Evolutionary conservation across 1,284 basidiomycete genomes (phyloP), one percentile per base, ranked within the genome.

Genomic region (Pisolithus thermaeus): DNA sequence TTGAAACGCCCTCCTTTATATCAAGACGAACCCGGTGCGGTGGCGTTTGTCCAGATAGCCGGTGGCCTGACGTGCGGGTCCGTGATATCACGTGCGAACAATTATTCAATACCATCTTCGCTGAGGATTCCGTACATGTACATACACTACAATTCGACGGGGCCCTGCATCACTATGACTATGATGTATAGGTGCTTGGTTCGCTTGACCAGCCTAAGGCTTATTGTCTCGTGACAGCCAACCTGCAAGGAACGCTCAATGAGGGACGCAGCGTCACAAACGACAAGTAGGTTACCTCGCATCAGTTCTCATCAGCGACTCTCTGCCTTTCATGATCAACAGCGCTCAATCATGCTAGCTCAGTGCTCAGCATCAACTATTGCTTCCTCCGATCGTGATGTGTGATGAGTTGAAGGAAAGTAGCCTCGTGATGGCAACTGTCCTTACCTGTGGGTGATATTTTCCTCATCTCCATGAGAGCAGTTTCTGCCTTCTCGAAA

Each of bases 271-370:
- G 46, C 16, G 22, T 25, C 28, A 53, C 48, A 18, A 47, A 37
- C 36, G 20, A n/a, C 11, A 20, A 27, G 12, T 14, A 6, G 16
- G 9, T 32, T 55, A 85, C 88, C 90, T 73, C 84, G 85, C 63
- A 91, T 70, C 64, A 20, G 18, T 86, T 90, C 66, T 84, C 74
- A 55, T 83, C 83, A 53, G 82, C 75, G 6, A 67, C 76, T 58
- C 73, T 80, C 58, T 87, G 83, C 45, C 80, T 76, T 57, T 82
- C 80, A 57, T 82, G 78, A 51, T 90, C 87, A 39, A 75, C 76
- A 20, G 18, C 18, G 18, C 18, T 20, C 18, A 20, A 20, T 20
- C 1, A 64, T 74, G 16, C 77, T 38, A 87, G 18, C 18, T 20
- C 18, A 72, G 72, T 4, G 71, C 65, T 91, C 89, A 8, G 75